Evolutionary conservation across 352 stramenopile species (phyloP).

Genomic region (Pythium vanterpoolii): DNA sequence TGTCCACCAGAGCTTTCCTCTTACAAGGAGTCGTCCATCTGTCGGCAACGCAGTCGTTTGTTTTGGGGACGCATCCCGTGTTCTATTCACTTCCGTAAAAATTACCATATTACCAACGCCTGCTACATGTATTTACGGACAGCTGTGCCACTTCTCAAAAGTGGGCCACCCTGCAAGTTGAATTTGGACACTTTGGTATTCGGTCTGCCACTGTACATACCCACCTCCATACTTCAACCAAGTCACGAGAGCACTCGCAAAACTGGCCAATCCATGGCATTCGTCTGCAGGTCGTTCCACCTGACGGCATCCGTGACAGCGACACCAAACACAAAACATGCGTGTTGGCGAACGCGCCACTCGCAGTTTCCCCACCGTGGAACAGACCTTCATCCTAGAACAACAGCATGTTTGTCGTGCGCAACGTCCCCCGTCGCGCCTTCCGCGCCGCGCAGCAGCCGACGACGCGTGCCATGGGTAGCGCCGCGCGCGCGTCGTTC

Average conservation of each 20-base stretch:
- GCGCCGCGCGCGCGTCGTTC: slow-evolving; percentile 43
- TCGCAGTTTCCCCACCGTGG: slow-evolving; percentile 14
- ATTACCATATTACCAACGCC: no score
- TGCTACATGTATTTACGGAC: neutral
- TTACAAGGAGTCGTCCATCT: neutral
- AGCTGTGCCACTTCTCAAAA: neutral
- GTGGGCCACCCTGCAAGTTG: slow-evolving; percentile 15
- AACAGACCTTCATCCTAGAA: no score
- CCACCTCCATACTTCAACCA: slow-evolving; percentile 24
- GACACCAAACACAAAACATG: no score
- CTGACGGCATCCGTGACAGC: neutral
- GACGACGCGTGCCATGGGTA: slow-evolving; percentile 35
- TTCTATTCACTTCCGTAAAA: no score
- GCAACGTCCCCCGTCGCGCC: slow-evolving; percentile 23
- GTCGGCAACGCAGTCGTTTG: neutral
- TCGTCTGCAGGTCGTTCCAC: slow-evolving; percentile 17
- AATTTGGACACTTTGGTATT: slow-evolving; percentile 16
- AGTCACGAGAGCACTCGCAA: slow-evolving; percentile 1
- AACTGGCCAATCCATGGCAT: slow-evolving; percentile 10
- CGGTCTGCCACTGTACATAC: slow-evolving; percentile 16
- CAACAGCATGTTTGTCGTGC: slow-evolving; percentile 28
- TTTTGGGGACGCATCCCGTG: slow-evolving; percentile 8
- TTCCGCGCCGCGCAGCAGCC: slow-evolving; percentile 20
- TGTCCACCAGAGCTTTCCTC: neutral
- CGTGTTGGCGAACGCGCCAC: slow-evolving; percentile 13